Evolutionary conservation across 352 stramenopile species (phyloP).

Genomic region (Pythium chondricola): DNA sequence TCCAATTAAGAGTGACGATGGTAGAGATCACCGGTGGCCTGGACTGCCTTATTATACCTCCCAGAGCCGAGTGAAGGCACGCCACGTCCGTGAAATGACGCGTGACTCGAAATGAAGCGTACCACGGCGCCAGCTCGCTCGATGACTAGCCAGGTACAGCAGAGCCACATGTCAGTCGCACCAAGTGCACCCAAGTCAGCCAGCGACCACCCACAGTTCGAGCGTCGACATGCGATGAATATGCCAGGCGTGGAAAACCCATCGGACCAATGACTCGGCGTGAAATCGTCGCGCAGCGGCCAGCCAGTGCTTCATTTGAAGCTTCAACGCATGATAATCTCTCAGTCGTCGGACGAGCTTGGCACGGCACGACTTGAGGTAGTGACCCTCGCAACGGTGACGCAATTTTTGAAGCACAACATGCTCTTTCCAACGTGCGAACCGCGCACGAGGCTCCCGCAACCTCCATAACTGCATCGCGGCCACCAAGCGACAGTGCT

Average conservation of each 20-base stretch:
- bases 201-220: slow-evolving; percentile 38
- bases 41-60: too few species aligned
- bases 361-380: slow-evolving; percentile 2
- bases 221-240: slow-evolving; percentile 36
- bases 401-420: slow-evolving; percentile 26
- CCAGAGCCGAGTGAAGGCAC: too few species aligned
- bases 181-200: too few species aligned
- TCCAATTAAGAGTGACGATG: too few species aligned
- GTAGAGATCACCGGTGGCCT: too few species aligned
- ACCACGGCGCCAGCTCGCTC: slow-evolving; percentile 31
- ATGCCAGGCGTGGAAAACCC: slow-evolving; percentile 30
- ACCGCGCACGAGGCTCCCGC: slow-evolving; percentile 33
- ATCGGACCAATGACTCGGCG: slow-evolving; percentile 24
- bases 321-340: slow-evolving; percentile 12
- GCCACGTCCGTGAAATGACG: too few species aligned
- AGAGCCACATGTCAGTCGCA: too few species aligned
- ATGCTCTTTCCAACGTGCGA: slow-evolving; percentile 44
- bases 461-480: slow-evolving; percentile 41
- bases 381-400: slow-evolving; percentile 26
- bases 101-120: slow-evolving; percentile 13
- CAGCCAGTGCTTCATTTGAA: slow-evolving; percentile 24
- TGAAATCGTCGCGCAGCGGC: slow-evolving; percentile 15
- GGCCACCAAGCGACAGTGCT: slow-evolving; percentile 17
- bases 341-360: slow-evolving; percentile 26
- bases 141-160: too few species aligned